Evolutionary conservation across 139 green algal species (phyloP), one percentile per base, ranked within the genome.

Genomic region (Ostreobium quekettii): DNA sequence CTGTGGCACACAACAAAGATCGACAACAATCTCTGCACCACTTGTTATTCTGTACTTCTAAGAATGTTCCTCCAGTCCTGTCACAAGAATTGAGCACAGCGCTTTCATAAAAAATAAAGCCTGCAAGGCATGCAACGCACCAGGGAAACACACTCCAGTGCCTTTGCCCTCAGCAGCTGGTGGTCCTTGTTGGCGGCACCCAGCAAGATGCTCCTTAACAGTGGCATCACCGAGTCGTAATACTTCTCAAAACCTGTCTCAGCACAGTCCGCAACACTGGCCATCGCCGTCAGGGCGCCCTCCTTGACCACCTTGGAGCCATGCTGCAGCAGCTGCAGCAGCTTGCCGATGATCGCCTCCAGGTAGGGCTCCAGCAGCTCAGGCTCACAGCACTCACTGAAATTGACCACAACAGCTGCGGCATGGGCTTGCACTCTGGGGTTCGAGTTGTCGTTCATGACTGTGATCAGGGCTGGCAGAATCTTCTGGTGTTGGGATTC

Each of bases 381-480:
- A 47, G 78, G 67, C 53, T 94, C 87, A 36, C 79, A 85, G 60
- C 74, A 76, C 83, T 98, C 95, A 46, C 77, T 87, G 84, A 99
- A 99, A 88, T 99, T 99, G 37, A 99, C 93, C 19, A 96, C 78
- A 0, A 92, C 95, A 19, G 93, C 91, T 29, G 83, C 78, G 7
- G 94, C 92, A 80, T 99, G 95, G 0, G 93, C 90, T 83, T 98
- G 85, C 42, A 97, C 90, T 4, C 93, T 74, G 2, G 92, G 93
- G 74, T 92, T 85, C 8, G 68, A 48, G 64, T 91, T 89, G 80
- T 97, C 90, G 42, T 97, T 85, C 89, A 95, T 95, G 36, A 80
- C 80, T 0, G 65, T 48, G 75, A 95, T 91, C 15, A 95, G 77
- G 5, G 74, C 81, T 1, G 86, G 87, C 71, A 95, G 73, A 6